Percentiles rank a stretch among this genome's conserved stretches.
phyloP scores from a whole-genome alignment of 2,329 filamentous ascomycete genomes.

The Falciphora oryzae region DNA sequence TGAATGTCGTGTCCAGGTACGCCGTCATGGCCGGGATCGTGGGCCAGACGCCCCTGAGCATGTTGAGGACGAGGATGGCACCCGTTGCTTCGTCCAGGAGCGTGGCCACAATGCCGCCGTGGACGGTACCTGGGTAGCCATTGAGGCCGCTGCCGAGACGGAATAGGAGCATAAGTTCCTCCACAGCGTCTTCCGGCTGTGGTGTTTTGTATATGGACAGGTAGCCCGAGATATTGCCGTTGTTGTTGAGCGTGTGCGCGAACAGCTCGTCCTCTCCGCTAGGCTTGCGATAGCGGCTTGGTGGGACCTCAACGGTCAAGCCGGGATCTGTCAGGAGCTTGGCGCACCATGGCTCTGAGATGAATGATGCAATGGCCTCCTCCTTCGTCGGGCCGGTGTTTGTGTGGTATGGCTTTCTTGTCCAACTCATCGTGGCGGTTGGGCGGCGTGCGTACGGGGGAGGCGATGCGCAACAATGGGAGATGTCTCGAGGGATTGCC shows the following conservation, averaged over 20 bases:
- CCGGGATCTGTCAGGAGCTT: background rate
- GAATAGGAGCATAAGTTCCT: conserved; percentile 27
- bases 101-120: conserved; percentile 52
- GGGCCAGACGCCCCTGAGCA: conserved; percentile 5
- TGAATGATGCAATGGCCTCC: conserved; percentile 3
- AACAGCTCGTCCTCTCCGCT: conserved; percentile 1
- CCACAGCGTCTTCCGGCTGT: conserved; percentile 15
- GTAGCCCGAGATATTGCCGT: background rate
- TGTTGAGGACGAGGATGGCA: conserved; percentile 39
- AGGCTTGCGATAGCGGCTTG: background rate
- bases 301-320: background rate
- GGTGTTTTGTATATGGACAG: conserved; percentile 5
- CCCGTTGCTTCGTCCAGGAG: conserved; percentile 56
- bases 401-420: too few relatives aligned
- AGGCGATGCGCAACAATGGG: too few relatives aligned
- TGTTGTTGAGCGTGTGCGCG: conserved; percentile 2
- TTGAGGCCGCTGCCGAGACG: conserved; percentile 46
- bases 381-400: background rate
- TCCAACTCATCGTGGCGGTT: too few relatives aligned
- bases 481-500: too few relatives aligned
- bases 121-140: conserved; percentile 45
- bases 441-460: too few relatives aligned
- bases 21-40: conserved; percentile 33
- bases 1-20: conserved; percentile 50
- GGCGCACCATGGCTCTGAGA: conserved; percentile 4